Conservation (phyloP, 495 filamentous ascomycete genomes). For the Parathielavia appendiculata region DNA sequence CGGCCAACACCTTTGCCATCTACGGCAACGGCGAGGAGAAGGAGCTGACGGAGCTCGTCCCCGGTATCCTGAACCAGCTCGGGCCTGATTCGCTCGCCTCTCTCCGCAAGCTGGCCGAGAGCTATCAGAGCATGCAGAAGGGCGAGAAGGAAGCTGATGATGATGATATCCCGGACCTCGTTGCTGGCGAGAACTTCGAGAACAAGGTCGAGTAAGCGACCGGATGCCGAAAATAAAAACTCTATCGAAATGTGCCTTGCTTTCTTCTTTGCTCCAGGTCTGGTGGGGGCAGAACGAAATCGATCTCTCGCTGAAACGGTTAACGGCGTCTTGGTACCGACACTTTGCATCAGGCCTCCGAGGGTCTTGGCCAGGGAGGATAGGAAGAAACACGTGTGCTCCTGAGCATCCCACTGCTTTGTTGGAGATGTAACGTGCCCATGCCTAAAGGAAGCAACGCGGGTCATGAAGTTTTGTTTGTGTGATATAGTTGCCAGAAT, state of each 20-base stretch:
- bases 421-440: slow-evolving; percentile 5
- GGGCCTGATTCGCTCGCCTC: slow-evolving; percentile 97
- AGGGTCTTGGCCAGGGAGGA: slow-evolving; percentile 18
- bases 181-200: slow-evolving; percentile 95
- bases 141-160: slow-evolving; percentile 76
- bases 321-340: slow-evolving; percentile 26
- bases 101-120: slow-evolving; percentile 95
- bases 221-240: slow-evolving; percentile 17
- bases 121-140: slow-evolving; percentile 99
- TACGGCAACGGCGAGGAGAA: slow-evolving; percentile 99
- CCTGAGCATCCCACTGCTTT: not conserved
- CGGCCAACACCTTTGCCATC: slow-evolving; percentile 96
- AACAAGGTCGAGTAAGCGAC: slow-evolving; percentile 80
- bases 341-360: slow-evolving; percentile 17
- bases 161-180: slow-evolving; percentile 92
- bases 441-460: not conserved
- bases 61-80: slow-evolving; percentile 98
- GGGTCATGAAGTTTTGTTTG: too few species aligned
- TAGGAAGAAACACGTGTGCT: slow-evolving; percentile 20
- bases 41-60: slow-evolving; percentile 98
- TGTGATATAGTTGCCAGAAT: not conserved
- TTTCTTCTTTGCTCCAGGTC: slow-evolving; percentile 5
- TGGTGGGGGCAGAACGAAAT: slow-evolving; percentile 14
- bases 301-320: slow-evolving; percentile 23
- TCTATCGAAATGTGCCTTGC: not conserved